Percentiles rank a stretch among this genome's conserved stretches.
These are phyloP conservation scores for Filobasidium uniguttulatum DNA, from an alignment of 1,284 basidiomycete species.

Conservation along the genomic window DNA sequence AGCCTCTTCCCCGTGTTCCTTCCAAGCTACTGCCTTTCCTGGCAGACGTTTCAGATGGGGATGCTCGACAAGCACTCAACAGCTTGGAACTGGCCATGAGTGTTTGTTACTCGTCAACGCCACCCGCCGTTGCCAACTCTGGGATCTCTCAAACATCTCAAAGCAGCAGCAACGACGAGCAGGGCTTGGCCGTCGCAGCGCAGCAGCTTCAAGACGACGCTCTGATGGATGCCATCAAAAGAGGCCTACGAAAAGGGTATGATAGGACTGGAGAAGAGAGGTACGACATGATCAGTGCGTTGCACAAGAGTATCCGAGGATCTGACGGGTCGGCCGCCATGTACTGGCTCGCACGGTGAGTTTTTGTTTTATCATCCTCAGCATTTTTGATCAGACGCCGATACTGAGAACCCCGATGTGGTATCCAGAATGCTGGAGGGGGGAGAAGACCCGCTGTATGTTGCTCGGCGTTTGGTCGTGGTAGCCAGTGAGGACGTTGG, in stretches of 20 bases:
- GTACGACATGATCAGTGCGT: constrained; percentile 76
- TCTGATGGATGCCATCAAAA: constrained; percentile 35
- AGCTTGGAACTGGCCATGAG: constrained; percentile 38
- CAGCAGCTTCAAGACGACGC: constrained; percentile 21
- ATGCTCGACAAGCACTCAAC: constrained; percentile 40
- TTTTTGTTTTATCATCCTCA: neutral
- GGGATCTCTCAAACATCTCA: neutral
- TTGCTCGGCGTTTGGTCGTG: constrained; percentile 66
- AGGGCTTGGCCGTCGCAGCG: neutral
- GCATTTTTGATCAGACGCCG: neutral
- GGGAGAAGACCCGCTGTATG: constrained; percentile 79
- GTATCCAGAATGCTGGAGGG: constrained; percentile 52
- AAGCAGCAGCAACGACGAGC: neutral
- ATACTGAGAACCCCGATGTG: neutral
- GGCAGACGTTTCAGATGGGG: constrained; percentile 39
- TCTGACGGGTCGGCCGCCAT: constrained; percentile 65
- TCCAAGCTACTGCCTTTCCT: constrained; percentile 42
- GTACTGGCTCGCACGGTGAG: constrained; percentile 65
- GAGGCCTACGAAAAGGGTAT: constrained; percentile 42
- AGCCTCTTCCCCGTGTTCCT: constrained; percentile 31
- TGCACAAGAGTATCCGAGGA: constrained; percentile 76
- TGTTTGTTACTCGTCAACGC: constrained; percentile 27
- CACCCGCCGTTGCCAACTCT: constrained; percentile 6
- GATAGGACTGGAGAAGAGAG: constrained; percentile 60
- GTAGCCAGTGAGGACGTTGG: constrained; percentile 78